Evolutionary conservation across 2,329 filamentous ascomycete genomes (phyloP).

Genomic region (Talaromyces sp.): DNA sequence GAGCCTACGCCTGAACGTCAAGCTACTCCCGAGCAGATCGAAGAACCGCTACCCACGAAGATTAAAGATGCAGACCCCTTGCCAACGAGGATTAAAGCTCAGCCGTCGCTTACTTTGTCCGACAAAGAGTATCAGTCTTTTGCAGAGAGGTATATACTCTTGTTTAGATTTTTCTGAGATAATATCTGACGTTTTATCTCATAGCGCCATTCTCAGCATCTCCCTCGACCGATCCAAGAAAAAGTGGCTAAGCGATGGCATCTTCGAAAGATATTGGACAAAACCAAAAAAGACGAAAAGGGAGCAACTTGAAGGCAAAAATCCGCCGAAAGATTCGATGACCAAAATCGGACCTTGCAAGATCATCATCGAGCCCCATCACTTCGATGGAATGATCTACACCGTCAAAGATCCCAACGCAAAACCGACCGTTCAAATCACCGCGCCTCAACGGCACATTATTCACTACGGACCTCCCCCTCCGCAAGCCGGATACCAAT

Average conservation of each 20-base stretch:
- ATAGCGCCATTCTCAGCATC: constrained; percentile 56
- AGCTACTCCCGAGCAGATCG: constrained; percentile 34
- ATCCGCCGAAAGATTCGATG: constrained; percentile 55
- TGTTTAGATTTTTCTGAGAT: background rate
- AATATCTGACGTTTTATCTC: constrained; percentile 23
- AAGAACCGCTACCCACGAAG: constrained; percentile 51
- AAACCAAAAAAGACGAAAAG: constrained; percentile 58
- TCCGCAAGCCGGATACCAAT: constrained; percentile 41
- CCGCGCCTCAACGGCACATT: constrained; percentile 42
- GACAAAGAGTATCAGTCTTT: constrained; percentile 59
- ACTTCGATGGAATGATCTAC: constrained; percentile 59
- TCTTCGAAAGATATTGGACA: constrained; percentile 58
- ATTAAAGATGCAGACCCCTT: constrained; percentile 55
- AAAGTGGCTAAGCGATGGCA: constrained; percentile 55
- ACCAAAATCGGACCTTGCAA: constrained; percentile 57
- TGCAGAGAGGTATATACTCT: constrained; percentile 50
- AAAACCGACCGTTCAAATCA: constrained; percentile 40
- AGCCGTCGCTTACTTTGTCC: constrained; percentile 47
- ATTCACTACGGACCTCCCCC: constrained; percentile 42
- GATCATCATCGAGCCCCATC: constrained; percentile 63
- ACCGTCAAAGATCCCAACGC: constrained; percentile 52
- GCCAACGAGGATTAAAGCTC: constrained; percentile 54
- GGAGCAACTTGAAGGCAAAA: constrained; percentile 47
- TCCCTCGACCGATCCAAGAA: constrained; percentile 60
- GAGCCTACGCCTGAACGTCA: constrained; percentile 26